Conservation (phyloP, 345 rosid genomes). For the Eucalyptus virginea region DNA sequence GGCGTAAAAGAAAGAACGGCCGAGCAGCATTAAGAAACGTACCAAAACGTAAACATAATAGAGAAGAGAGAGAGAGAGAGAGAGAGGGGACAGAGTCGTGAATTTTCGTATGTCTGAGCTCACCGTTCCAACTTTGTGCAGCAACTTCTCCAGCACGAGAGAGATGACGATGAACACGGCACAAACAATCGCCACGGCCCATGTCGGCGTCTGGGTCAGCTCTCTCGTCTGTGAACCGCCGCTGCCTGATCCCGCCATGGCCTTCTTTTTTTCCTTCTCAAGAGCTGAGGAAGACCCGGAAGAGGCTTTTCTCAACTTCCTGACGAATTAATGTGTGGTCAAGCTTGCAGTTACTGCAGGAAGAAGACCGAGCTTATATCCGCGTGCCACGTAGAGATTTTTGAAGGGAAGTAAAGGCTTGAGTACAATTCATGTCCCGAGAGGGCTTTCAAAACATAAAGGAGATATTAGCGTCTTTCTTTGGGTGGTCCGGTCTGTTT, state of each 20-base stretch:
- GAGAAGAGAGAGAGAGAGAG: neutral
- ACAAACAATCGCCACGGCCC: constrained; percentile 87
- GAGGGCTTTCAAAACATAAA: neutral
- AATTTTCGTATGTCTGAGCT: neutral
- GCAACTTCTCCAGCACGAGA: constrained; percentile 46
- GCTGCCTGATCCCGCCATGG: constrained; percentile 6
- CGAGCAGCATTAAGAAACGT: neutral
- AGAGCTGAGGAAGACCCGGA: neutral
- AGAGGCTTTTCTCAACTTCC: neutral
- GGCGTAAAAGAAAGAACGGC: neutral
- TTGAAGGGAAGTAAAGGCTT: neutral
- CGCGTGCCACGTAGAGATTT: neutral
- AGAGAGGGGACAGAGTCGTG: neutral
- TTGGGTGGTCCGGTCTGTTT: neutral
- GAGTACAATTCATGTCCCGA: neutral
- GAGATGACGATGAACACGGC: constrained; percentile 76
- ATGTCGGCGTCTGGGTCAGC: constrained; percentile 86
- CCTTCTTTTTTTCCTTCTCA: neutral
- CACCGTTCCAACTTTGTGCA: constrained; percentile 55
- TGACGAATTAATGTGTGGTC: neutral
- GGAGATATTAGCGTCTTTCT: neutral
- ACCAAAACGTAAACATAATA: neutral
- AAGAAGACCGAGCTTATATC: neutral
- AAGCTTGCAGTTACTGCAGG: neutral
- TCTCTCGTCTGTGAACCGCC: constrained; percentile 12